These are phyloP conservation scores for Leccinum incarnatum DNA, from an alignment of 768 basidiomycete genomes.

Conservation along the genomic window DNA sequence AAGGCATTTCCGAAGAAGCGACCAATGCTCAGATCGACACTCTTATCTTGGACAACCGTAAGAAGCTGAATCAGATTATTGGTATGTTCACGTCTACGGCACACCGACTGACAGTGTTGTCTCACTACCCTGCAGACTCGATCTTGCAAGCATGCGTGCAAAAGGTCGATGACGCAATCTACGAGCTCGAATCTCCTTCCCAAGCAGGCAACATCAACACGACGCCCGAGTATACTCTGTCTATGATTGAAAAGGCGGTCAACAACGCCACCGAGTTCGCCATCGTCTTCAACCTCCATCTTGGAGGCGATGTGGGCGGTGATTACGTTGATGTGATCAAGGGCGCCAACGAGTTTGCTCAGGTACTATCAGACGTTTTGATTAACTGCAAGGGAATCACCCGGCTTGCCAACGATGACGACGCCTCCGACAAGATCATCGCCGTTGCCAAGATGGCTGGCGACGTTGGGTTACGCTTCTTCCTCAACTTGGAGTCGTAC, in stretches of 20 bases:
- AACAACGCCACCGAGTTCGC: constrained; percentile 97
- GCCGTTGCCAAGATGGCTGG: constrained; percentile 81
- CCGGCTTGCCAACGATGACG: constrained; percentile 86
- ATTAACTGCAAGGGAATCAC: constrained; percentile 95
- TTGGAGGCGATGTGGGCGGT: constrained; percentile 83
- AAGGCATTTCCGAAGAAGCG: constrained; percentile 82
- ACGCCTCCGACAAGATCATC: constrained; percentile 88
- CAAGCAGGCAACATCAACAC: constrained; percentile 94
- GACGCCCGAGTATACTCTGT: constrained; percentile 97
- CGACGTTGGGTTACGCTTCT: constrained; percentile 85
- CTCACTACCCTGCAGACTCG: constrained; percentile 61
- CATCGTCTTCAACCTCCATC: constrained; percentile 86
- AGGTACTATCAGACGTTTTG: constrained; percentile 87
- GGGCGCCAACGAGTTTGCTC: constrained; percentile 93
- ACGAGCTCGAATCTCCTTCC: constrained; percentile 95
- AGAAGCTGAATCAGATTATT: constrained; percentile 97
- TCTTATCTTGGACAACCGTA: constrained; percentile 92
- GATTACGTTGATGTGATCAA: constrained; percentile 98
- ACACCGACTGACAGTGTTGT: constrained; percentile 6
- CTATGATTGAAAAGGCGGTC: constrained; percentile 96
- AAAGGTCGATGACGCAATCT: constrained; percentile 96
- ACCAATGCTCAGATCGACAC: constrained; percentile 97
- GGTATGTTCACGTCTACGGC: constrained; percentile 42
- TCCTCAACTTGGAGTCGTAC: constrained; percentile 95
- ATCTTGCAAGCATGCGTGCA: constrained; percentile 95